These are phyloP conservation scores for Microthyrium microscopicum DNA, from an alignment of 2,329 filamentous ascomycete genomes.

Conservation along the genomic window DNA sequence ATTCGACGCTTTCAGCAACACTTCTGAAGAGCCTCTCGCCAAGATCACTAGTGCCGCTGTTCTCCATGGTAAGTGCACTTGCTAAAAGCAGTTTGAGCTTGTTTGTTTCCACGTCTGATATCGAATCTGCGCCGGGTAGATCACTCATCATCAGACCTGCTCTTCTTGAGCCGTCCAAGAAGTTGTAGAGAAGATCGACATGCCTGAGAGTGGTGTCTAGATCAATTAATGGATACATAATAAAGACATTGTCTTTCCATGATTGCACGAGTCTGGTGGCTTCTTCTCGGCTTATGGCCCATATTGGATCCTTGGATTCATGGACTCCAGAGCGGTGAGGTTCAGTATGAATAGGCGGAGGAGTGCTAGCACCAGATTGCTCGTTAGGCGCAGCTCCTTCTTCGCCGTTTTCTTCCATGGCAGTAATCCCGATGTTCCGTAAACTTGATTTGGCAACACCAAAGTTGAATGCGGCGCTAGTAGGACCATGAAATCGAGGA, in stretches of 20 bases:
- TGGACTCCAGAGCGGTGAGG: slow-evolving; percentile 8
- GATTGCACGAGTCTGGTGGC: slow-evolving; percentile 61
- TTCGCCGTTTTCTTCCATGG: slow-evolving; percentile 44
- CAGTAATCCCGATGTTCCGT: slow-evolving; percentile 74
- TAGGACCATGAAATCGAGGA: slow-evolving; percentile 65
- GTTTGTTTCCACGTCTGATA: slow-evolving; percentile 48
- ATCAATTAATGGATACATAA: slow-evolving; percentile 80
- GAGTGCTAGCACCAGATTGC: slow-evolving; percentile 33
- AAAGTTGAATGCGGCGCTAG: slow-evolving; percentile 69
- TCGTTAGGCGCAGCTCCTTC: slow-evolving; percentile 37
- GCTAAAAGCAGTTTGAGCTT: slow-evolving; percentile 74
- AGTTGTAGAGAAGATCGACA: slow-evolving; percentile 51
- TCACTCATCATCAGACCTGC: slow-evolving; percentile 39
- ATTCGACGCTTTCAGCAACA: slow-evolving; percentile 55
- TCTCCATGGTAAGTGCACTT: slow-evolving; percentile 60
- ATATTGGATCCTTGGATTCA: slow-evolving; percentile 55
- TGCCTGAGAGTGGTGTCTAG: slow-evolving; percentile 57
- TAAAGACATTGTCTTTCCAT: slow-evolving; percentile 78
- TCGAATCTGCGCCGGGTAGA: slow-evolving; percentile 38
- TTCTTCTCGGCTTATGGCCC: slow-evolving; percentile 61
- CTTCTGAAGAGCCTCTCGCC: slow-evolving; percentile 60
- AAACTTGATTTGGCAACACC: slow-evolving; percentile 77
- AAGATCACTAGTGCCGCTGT: slow-evolving; percentile 58
- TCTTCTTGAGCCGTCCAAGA: slow-evolving; percentile 50
- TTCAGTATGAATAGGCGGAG: slow-evolving; percentile 15